phyloP scores from a whole-genome alignment of 1,284 basidiomycete species.

The Blastosporella zonata region DNA sequence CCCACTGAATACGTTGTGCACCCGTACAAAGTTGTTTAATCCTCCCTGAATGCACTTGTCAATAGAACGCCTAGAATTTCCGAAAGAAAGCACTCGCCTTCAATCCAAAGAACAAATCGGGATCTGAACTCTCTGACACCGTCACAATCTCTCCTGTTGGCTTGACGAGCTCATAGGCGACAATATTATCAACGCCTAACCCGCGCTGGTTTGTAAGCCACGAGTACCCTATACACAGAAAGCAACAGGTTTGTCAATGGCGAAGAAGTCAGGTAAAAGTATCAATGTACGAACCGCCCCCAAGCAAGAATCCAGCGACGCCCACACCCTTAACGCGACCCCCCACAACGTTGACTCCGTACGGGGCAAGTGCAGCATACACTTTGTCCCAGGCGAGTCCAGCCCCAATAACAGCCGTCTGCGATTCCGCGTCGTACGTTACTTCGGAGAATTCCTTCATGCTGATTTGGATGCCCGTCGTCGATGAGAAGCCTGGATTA shows the following conservation, averaged over 20 bases:
- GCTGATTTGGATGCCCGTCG: constrained; percentile 51
- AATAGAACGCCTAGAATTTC: background rate
- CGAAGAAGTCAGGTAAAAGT: background rate
- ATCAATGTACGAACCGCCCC: constrained; percentile 41
- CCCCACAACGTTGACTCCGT: constrained; percentile 49
- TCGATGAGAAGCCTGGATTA: constrained; percentile 52
- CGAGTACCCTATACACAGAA: constrained; percentile 41
- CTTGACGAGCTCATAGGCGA: constrained; percentile 44
- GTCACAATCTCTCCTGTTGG: constrained; percentile 37
- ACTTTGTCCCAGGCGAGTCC: constrained; percentile 58
- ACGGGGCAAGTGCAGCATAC: constrained; percentile 43
- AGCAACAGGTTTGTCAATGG: background rate
- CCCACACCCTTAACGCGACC: constrained; percentile 53
- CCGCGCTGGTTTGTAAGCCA: constrained; percentile 51
- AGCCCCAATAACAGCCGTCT: constrained; percentile 45
- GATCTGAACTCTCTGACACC: constrained; percentile 30
- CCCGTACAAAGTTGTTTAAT: constrained; percentile 55
- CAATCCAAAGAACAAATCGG: constrained; percentile 45
- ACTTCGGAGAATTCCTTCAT: constrained; percentile 50
- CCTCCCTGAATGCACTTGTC: constrained; percentile 40
- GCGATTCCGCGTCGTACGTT: constrained; percentile 34
- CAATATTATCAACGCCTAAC: constrained; percentile 47
- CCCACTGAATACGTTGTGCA: background rate
- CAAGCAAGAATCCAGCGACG: constrained; percentile 51
- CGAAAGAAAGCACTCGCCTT: constrained; percentile 26